Base-by-base conservation (phyloP, 768 basidiomycete genomes). In the Boletus reticuloceps region DNA sequence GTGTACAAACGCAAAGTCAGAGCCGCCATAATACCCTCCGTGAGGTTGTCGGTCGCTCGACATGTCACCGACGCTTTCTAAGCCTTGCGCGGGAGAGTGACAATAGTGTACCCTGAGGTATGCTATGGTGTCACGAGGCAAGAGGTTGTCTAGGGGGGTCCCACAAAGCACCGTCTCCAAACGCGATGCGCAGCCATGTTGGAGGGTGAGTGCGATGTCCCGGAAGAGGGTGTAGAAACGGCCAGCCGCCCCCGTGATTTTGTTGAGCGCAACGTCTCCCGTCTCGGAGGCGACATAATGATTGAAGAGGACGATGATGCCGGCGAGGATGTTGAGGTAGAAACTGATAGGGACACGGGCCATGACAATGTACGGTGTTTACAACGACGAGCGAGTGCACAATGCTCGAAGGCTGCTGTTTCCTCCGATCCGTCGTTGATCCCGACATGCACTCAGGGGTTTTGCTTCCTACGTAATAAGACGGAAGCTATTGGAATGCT, bases 271-370 rank as follows among this genome's bases (percentile, higher is more conserved):
- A 3, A 52, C 13, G 34, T 63, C 55, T 5, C 61, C 59, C 22
- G 64, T 61, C 50, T 63, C 55, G 5, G 52, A 50, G 29, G 64
- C 39, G 9, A 53, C 58, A 36, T 19, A 59, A 19, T 61, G 59
- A 37, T 58, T 45, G 19, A 67, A 66, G 31, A 58, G 34, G 16
- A 62, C 65, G 31, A 64, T 12, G 10, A 64, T 32, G 34, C 61
- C 59, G 6, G 65, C 64, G 36, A 66, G 19, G 39, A 66, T 40
- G 39, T 40, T 57, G 38, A 63, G 41, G 31, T 64, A 59, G 50
- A 67, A 53, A 12, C 59, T 66, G 41, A 55, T 36, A 14, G 57
- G 59, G 29, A 55, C 10, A 14, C 56, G 55, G 20, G 53, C 38
- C 52, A 46, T 53, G 44, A 36, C 6, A 13, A 14, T 3, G 19